Base-by-base conservation (phyloP, 2,329 filamentous ascomycete species). In the Aspergillus pseudoviridinutans region DNA sequence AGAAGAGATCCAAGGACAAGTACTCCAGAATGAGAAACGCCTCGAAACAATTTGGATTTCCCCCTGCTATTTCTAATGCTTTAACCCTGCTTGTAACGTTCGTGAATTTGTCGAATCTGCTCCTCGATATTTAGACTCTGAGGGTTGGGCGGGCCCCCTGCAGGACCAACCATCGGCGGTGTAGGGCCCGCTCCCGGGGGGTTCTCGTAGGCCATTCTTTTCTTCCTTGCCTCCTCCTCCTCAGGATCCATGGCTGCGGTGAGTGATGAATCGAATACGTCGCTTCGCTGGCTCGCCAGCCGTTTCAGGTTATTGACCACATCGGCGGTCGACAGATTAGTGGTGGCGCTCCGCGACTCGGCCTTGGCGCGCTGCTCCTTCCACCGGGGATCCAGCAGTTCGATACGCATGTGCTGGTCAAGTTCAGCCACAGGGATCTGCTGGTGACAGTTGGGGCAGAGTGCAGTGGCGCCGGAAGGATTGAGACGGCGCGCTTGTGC, bases 261-360 rank as follows among this genome's bases (percentile, higher is more conserved):
- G 25, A 72, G 70, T 17, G 74, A 69, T 7, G 74, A 77, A 65
- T 97, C 92, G 65, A 96, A 96, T 20, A 97, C 84, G 68, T 97
- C 93, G 63, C 84, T 88, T 50, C 93, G 85, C 74, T 96, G 90
- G 64, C 90, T 92, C 25, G 92, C 92, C 53, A 97, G 81, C n/a
- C 93, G 88, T 80, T 97, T 97, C 61, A 97, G 83, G 71, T 97
- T 97, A 73, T 91, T 92, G 53, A 92, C 92, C 49, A 96, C 91
- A 66, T 97, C 93, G 35, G 84, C 85, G 3, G 91, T 93, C 1
- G 89, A 90, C 9, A 96, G 78, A 67, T 96, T 97, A 9, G 92
- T 95, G 0, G 90, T 92, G 1, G 90, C 85, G 62, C 89, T 91
- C 61, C 93, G 88, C 12, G 89, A 86, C 49, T 96, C 91, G 17